Evolutionary conservation across 1,284 basidiomycete genomes (phyloP).

Genomic region (Fomitopsis palustris): DNA sequence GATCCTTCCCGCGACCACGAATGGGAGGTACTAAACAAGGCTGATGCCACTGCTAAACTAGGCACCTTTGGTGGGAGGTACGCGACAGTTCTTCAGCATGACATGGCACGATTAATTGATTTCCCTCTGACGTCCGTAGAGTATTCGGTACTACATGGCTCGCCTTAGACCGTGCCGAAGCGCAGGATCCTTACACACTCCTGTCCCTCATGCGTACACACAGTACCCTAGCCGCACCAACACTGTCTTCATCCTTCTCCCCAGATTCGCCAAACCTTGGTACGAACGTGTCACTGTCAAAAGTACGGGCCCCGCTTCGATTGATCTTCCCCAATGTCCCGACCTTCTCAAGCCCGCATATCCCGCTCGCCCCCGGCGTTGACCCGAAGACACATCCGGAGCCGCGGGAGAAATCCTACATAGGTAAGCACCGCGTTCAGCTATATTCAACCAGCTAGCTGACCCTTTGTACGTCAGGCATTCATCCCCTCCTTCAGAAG

Average conservation of each 20-base stretch:
- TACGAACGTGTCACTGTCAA: constrained; percentile 12
- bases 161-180: constrained; percentile 22
- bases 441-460: background rate
- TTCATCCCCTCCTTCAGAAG: constrained; percentile 60
- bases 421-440: constrained; percentile 10
- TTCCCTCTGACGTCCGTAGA: constrained; percentile 12
- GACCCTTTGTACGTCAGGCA: constrained; percentile 38
- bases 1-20: constrained; percentile 53
- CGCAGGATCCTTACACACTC: constrained; percentile 66
- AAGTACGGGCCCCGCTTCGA: constrained; percentile 65
- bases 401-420: constrained; percentile 24
- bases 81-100: constrained; percentile 8
- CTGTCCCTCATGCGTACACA: constrained; percentile 81
- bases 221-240: constrained; percentile 51
- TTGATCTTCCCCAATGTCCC: constrained; percentile 68
- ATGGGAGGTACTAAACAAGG: constrained; percentile 42
- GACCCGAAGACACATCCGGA: constrained; percentile 28
- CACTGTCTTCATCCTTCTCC: constrained; percentile 25
- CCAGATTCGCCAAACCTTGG: background rate
- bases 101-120: background rate
- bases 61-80: constrained; percentile 31
- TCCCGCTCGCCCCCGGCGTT: constrained; percentile 14
- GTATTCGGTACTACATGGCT: constrained; percentile 28
- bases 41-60: constrained; percentile 23
- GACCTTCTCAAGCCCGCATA: constrained; percentile 47